A percentile compares a stretch with the other conserved stretches of the same genome.
These are phyloP conservation scores for Penicillium roqueforti DNA, from an alignment of 495 filamentous ascomycete genomes.

Conservation along the genomic window DNA sequence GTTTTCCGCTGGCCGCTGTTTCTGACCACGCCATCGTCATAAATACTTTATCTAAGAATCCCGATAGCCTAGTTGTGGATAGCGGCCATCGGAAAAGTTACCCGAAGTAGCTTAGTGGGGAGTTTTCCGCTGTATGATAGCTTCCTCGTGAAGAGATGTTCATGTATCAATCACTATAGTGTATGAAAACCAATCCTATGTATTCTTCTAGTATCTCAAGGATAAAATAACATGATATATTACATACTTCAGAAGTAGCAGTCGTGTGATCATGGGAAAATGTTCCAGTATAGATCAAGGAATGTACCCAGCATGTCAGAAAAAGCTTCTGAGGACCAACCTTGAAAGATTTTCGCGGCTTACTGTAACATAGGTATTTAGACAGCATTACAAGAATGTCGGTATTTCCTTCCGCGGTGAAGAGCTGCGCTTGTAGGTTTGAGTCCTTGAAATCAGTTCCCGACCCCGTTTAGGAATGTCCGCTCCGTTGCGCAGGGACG, in stretches of 20 bases:
- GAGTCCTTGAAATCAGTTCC: not conserved
- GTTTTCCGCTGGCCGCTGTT: not conserved
- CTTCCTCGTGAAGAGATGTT: too few species aligned
- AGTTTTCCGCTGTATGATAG: too few species aligned
- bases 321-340: not conserved
- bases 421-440: not conserved
- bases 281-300: not conserved
- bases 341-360: not conserved
- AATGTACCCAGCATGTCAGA: not conserved
- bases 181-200: not conserved
- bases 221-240: not conserved
- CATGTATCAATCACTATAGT: not conserved
- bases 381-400: conserved; percentile 4
- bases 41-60: not conserved
- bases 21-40: fast-evolving
- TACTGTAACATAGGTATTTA: not conserved
- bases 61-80: fast-evolving
- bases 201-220: too few species aligned
- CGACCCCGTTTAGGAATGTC: conserved; percentile 16
- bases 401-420: not conserved
- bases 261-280: not conserved
- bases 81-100: not conserved
- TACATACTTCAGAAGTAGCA: not conserved
- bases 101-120: not conserved
- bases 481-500: conserved; percentile 1